A percentile compares a stretch with the other conserved stretches of the same genome.
These are phyloP conservation scores for Kluyveromyces lactis DNA, from an alignment of 805 yeast genomes.

Conservation along the genomic window DNA sequence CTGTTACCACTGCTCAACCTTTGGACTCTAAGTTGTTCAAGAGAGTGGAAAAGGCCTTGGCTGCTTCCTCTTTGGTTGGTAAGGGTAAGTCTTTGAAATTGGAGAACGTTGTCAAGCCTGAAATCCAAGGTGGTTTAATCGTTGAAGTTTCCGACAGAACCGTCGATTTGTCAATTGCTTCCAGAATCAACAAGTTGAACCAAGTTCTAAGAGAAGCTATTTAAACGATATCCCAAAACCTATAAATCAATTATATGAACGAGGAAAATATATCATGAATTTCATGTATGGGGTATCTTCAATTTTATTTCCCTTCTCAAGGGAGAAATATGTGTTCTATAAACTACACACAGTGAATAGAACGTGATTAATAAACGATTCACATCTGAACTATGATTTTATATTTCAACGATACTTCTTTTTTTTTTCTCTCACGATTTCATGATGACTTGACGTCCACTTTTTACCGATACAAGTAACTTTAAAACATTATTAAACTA, in stretches of 20 bases:
- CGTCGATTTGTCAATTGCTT: constrained; percentile 81
- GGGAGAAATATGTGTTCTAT: no score
- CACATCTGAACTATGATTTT: no score
- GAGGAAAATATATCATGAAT: no score
- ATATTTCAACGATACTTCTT: no score
- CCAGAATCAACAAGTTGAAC: constrained; percentile 84
- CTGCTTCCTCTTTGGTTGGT: constrained; percentile 76
- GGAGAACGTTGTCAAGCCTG: constrained; percentile 76
- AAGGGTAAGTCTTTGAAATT: constrained; percentile 78
- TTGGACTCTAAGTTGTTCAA: constrained; percentile 73
- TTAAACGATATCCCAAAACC: constrained; percentile 34
- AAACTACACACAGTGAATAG: no score
- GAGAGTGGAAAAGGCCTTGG: constrained; percentile 71
- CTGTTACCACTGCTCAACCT: constrained; percentile 79
- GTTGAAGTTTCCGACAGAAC: constrained; percentile 97
- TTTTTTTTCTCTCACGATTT: constrained; percentile 2
- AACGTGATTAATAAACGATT: no score
- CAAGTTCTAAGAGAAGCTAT: constrained; percentile 78
- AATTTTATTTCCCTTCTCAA: no score
- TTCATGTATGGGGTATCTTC: no score
- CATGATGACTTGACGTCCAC: constrained; percentile 5
- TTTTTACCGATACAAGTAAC: neutral
- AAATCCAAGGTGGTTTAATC: constrained; percentile 89
- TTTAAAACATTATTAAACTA: neutral
- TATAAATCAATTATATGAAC: neutral